Conservation (phyloP, 176 grass and related monocot species). For the Avena atlantica region DNA sequence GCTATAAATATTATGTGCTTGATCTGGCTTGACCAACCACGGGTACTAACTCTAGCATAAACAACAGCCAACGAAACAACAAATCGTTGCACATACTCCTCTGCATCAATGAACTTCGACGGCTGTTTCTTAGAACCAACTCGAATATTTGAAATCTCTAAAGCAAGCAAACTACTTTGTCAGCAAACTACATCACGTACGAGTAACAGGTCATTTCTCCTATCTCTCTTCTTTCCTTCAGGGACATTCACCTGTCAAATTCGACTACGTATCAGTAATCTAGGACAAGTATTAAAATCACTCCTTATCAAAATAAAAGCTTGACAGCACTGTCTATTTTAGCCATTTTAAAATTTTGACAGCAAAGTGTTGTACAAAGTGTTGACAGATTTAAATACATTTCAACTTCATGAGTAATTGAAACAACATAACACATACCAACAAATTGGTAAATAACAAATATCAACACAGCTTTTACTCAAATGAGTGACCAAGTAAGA, state of each 20-base stretch:
- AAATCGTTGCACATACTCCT: background rate
- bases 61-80: too few species aligned
- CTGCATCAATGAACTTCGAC: background rate
- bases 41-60: background rate
- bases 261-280: slow-evolving; percentile 9
- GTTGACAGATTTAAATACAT: too few species aligned
- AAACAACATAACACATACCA: too few species aligned
- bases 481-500: too few species aligned
- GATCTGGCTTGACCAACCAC: background rate
- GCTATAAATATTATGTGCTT: background rate
- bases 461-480: too few species aligned
- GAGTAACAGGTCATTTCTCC: slow-evolving; percentile 72
- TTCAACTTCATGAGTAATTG: too few species aligned
- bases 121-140: slow-evolving; percentile 69
- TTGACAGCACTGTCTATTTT: too few species aligned
- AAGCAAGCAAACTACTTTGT: slow-evolving; percentile 59
- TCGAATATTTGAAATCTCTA: slow-evolving; percentile 71
- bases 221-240: slow-evolving; percentile 77
- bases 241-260: slow-evolving; percentile 69
- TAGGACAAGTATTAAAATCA: background rate
- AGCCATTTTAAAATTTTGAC: too few species aligned
- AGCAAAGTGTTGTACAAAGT: too few species aligned
- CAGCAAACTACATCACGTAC: slow-evolving; percentile 71
- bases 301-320: too few species aligned
- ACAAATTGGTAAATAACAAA: too few species aligned